Percentiles rank a stretch among this genome's conserved stretches.
These are phyloP conservation scores for Nothophytophthora sp. DNA, from an alignment of 352 stramenopile genomes.

Conservation along the genomic window DNA sequence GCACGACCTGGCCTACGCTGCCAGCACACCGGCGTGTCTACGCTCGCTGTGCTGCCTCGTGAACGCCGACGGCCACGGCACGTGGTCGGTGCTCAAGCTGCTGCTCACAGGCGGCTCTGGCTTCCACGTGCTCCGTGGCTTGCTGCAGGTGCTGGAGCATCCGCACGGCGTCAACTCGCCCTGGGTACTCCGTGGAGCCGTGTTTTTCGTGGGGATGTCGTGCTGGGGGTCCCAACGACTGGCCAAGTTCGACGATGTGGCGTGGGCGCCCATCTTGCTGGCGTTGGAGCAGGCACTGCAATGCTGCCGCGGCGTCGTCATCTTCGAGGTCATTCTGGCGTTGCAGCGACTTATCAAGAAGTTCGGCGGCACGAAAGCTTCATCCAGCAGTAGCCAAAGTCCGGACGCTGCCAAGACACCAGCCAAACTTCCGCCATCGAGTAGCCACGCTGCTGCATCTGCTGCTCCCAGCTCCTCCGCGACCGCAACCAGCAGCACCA, in stretches of 20 bases:
- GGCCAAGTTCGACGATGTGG: conserved; percentile 67
- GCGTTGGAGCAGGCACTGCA: conserved; percentile 62
- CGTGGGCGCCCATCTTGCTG: conserved; percentile 72
- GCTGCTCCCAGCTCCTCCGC: conserved; percentile 1
- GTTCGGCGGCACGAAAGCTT: conserved; percentile 43
- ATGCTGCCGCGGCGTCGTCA: conserved; percentile 75
- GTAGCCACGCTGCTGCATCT: conserved; percentile 4
- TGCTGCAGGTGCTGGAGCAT: conserved; percentile 77
- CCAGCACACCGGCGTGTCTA: conserved; percentile 61
- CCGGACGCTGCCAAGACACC: conserved; percentile 2
- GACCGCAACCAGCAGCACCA: not conserved
- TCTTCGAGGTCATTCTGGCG: conserved; percentile 89
- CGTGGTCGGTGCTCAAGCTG: conserved; percentile 84
- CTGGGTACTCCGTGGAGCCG: conserved; percentile 77
- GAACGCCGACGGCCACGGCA: conserved; percentile 80
- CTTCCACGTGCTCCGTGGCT: conserved; percentile 69
- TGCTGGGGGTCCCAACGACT: conserved; percentile 87
- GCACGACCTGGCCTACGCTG: conserved; percentile 59
- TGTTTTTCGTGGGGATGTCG: conserved; percentile 91
- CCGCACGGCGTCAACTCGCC: conserved; percentile 46
- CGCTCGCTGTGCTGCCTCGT: conserved; percentile 83
- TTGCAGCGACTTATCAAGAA: conserved; percentile 89
- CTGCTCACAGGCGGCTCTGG: conserved; percentile 63
- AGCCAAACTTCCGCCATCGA: conserved; percentile 5
- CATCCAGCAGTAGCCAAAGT: conserved; percentile 9